Conservation (phyloP, 2,329 filamentous ascomycete genomes). For the Myriangium duriaei region DNA sequence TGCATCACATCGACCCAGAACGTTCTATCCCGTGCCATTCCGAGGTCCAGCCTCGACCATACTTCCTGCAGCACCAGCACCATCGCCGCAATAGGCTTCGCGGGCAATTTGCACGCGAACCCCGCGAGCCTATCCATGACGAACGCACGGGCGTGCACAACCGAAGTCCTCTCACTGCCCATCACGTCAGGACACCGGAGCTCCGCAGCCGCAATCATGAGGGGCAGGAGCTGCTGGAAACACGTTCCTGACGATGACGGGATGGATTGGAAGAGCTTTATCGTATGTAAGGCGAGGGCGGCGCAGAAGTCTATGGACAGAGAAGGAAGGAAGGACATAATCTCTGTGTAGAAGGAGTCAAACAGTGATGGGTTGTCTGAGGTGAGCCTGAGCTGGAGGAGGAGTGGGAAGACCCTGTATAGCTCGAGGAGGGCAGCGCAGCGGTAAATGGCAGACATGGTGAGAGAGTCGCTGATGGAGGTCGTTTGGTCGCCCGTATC, state of each 20-base stretch:
- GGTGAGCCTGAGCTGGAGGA: conserved; percentile 20
- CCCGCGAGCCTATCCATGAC: conserved; percentile 34
- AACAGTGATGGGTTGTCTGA: conserved; percentile 4
- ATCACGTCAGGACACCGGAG: conserved; percentile 29
- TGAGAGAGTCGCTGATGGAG: conserved; percentile 40
- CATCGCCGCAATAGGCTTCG: conserved; percentile 40
- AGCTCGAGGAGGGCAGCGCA: conserved; percentile 42
- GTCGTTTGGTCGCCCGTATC: conserved; percentile 42
- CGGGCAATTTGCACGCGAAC: conserved; percentile 34
- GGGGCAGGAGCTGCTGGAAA: conserved; percentile 42
- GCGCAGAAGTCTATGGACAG: conserved; percentile 33
- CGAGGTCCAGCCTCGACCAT: conserved; percentile 37
- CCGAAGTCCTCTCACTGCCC: conserved; percentile 26
- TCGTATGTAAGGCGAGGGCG: conserved; percentile 39
- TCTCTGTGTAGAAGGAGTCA: background rate
- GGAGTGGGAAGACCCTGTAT: conserved; percentile 41
- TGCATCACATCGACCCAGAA: conserved; percentile 49
- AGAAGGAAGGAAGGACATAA: conserved; percentile 1
- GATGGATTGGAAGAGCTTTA: conserved; percentile 37
- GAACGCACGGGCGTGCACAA: conserved; percentile 35
- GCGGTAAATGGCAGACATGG: conserved; percentile 42
- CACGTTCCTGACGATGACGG: conserved; percentile 41
- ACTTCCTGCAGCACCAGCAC: conserved; percentile 40
- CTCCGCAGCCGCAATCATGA: conserved; percentile 41
- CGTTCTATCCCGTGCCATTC: conserved; percentile 24